A percentile compares a stretch with the other conserved stretches of the same genome.
These are phyloP conservation scores for Ceratobasidium sp. DNA, from an alignment of 1,284 basidiomycete species.

Conservation along the genomic window DNA sequence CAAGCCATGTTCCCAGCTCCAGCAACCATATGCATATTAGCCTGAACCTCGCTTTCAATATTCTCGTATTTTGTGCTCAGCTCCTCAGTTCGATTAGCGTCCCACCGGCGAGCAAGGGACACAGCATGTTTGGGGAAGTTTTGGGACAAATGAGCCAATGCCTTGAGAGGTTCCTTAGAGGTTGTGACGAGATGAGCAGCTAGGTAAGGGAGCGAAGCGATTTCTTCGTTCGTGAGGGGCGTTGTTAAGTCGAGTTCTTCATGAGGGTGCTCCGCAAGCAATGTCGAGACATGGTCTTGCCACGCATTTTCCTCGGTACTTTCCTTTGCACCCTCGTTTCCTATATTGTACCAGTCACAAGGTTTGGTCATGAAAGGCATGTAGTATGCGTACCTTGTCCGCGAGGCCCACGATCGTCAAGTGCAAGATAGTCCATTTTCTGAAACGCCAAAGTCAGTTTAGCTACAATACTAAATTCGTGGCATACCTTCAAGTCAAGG, in stretches of 20 bases:
- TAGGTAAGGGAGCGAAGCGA: slow-evolving; percentile 54
- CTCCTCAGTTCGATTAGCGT: slow-evolving; percentile 58
- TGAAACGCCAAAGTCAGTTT: background rate
- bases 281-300: slow-evolving; percentile 49
- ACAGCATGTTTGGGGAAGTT: slow-evolving; percentile 89
- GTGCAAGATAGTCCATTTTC: slow-evolving; percentile 95
- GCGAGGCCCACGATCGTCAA: slow-evolving; percentile 81
- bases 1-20: slow-evolving; percentile 73
- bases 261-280: slow-evolving; percentile 56
- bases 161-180: slow-evolving; percentile 69
- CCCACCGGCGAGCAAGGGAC: slow-evolving; percentile 71
- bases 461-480: background rate
- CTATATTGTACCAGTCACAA: background rate
- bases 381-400: slow-evolving; percentile 36
- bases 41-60: slow-evolving; percentile 70
- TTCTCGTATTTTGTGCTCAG: slow-evolving; percentile 61
- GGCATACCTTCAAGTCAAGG: slow-evolving; percentile 79
- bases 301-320: slow-evolving; percentile 63
- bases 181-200: slow-evolving; percentile 74
- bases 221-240: slow-evolving; percentile 74
- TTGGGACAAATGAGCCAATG: slow-evolving; percentile 80
- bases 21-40: slow-evolving; percentile 68
- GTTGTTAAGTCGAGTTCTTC: slow-evolving; percentile 65
- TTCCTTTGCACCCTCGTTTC: slow-evolving; percentile 49
- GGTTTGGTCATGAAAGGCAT: background rate